Evolutionary conservation across 371 early-diverging fungal species (phyloP), one percentile per base, ranked within the genome.

Genomic region (Saksenaea oblongispora): DNA sequence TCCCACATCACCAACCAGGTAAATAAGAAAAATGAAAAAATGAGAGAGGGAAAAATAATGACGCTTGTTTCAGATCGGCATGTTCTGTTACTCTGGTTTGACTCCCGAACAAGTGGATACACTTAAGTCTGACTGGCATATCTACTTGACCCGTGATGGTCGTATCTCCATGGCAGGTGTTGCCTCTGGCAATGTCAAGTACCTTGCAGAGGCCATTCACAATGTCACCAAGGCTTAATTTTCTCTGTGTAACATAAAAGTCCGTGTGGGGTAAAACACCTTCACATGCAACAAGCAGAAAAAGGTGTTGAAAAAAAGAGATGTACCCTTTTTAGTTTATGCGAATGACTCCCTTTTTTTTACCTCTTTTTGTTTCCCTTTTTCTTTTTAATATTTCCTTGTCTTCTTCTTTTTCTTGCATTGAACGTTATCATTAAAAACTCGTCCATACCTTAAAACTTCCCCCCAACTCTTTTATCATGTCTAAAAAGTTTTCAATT

Each of bases 31-130:
- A 54, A 26, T 13, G 28, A 3, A 34, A n/a, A 24, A 26, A 24
- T 10, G 51, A 59, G 28, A 22, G 34, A 34, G 9, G 24, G 0
- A 31, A 18, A 7, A 31, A 31, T 4, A 31, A 31, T 31, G 31
- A 31, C 31, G 31, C 2, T n/a, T 17, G 8, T 22, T 26, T 24
- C 58, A 65, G 85, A 98, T 98, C 69, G 99, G 99, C 76, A 98
- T 98, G 99, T 98, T 98, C 90, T 95, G 95, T 85, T 98, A 83
- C 87, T 93, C 98, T 47, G 99, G 99, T 28, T 82, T 98, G 74
- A 92, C 74, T n/a, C 90, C 96, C 39, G 92, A 91, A 65, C 91
- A 93, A 78, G 96, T 96, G 47, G 93, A 91, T 73, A 82, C 89
- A 63, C 78, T 98, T 73, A 89, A 87, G 67, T 79, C 71, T 54